phyloP scores from a whole-genome alignment of 2,329 filamentous ascomycete species.

The Fusarium succisae region DNA sequence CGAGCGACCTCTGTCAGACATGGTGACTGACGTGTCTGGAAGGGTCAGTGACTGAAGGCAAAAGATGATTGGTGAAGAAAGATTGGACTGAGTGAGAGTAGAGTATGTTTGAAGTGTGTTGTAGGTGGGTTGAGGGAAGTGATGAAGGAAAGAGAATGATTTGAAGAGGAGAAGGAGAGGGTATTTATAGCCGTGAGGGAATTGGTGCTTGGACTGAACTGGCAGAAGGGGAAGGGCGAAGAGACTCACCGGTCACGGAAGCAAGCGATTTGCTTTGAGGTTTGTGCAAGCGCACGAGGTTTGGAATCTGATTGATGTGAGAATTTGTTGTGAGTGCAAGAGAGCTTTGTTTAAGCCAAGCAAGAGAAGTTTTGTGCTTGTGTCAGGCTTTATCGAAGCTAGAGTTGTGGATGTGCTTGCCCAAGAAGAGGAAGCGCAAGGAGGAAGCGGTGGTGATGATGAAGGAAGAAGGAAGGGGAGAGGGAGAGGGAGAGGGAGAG shows the following conservation, averaged over 20 bases:
- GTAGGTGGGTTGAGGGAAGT: neutral
- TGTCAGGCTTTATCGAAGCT: neutral
- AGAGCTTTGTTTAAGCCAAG: neutral
- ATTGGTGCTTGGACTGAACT: neutral
- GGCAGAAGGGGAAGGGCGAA: neutral
- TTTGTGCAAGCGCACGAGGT: neutral
- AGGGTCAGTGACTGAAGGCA: neutral
- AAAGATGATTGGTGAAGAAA: neutral
- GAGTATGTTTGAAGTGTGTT: neutral
- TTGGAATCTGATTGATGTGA: slow-evolving; percentile 17
- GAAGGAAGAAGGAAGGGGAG: slow-evolving; percentile 23
- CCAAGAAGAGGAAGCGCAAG: slow-evolving; percentile 5
- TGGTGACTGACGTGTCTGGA: slow-evolving; percentile 22
- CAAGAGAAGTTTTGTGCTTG: neutral
- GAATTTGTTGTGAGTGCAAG: neutral
- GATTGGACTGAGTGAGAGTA: neutral
- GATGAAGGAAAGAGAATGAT: neutral
- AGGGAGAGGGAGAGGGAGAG: slow-evolving; percentile 1
- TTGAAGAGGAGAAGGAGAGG: neutral
- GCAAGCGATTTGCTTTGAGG: neutral
- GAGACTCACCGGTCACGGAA: slow-evolving; percentile 16
- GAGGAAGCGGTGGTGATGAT: slow-evolving; percentile 5
- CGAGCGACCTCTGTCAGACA: slow-evolving; percentile 49
- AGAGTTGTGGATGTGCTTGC: slow-evolving; percentile 3
- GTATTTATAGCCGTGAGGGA: neutral